phyloP scores from a whole-genome alignment of 306 rosid species.

The Elaeagnus macrophylla region DNA sequence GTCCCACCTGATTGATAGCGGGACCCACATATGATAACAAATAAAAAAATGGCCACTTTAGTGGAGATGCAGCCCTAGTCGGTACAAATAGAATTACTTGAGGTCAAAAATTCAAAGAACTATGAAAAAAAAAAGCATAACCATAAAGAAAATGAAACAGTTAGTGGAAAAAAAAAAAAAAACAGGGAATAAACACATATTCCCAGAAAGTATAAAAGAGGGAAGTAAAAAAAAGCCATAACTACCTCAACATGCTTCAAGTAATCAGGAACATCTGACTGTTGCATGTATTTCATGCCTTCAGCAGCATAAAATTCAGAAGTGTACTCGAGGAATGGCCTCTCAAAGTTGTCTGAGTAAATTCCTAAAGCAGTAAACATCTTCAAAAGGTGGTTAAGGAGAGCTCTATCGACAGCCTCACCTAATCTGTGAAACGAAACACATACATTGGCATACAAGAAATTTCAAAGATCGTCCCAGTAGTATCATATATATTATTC shows the following conservation, averaged over 20 bases:
- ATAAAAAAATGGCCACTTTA: too few species aligned
- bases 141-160: too few species aligned
- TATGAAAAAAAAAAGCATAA: too few species aligned
- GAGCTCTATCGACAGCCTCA: conserved; percentile 89
- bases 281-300: conserved; percentile 97
- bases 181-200: background rate
- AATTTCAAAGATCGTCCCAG: conserved; percentile 2
- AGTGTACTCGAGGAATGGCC: conserved; percentile 88
- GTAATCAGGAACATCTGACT: conserved; percentile 95
- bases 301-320: conserved; percentile 96
- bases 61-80: too few species aligned
- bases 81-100: too few species aligned
- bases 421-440: conserved; percentile 61
- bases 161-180: too few species aligned
- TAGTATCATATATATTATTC: too few species aligned
- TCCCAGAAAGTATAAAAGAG: background rate
- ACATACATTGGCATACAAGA: conserved; percentile 20
- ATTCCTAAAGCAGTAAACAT: conserved; percentile 97
- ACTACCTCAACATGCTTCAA: conserved; percentile 95
- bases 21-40: too few species aligned
- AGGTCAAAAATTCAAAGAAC: too few species aligned
- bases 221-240: conserved; percentile 20
- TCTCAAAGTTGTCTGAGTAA: conserved; percentile 86
- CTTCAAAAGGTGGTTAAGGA: conserved; percentile 93
- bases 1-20: too few species aligned